Evolutionary conservation across 2,329 filamentous ascomycete genomes (phyloP).

Genomic region (Periconia sp.): DNA sequence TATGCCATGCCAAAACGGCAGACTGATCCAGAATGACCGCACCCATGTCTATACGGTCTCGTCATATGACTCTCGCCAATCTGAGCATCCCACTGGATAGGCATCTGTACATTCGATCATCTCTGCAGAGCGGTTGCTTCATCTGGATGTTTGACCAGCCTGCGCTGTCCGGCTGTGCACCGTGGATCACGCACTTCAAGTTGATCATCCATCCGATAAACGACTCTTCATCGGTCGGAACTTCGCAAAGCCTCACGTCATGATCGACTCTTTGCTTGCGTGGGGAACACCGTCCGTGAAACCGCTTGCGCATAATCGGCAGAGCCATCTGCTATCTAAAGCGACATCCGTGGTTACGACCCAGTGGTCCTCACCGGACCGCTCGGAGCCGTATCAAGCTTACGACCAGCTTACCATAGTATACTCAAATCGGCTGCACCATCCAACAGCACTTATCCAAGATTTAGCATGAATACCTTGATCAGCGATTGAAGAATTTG

Average conservation of each 20-base stretch:
- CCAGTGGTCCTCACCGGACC: slow-evolving; percentile 9
- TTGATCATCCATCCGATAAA: slow-evolving; percentile 1
- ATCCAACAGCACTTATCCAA: too few species aligned
- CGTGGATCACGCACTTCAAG: background rate
- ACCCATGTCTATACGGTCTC: background rate
- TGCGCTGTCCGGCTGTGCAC: background rate
- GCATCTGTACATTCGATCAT: slow-evolving; percentile 6
- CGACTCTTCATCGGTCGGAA: background rate
- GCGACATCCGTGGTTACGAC: background rate
- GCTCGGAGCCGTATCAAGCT: slow-evolving; percentile 2
- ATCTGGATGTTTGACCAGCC: slow-evolving; percentile 10
- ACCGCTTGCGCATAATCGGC: slow-evolving; percentile 8
- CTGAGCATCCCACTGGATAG: slow-evolving; percentile 2
- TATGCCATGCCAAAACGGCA: slow-evolving; percentile 1
- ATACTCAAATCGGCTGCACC: background rate
- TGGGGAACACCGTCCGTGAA: slow-evolving; percentile 3
- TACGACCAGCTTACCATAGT: background rate
- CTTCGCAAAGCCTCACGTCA: slow-evolving; percentile 2
- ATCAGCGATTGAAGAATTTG: background rate
- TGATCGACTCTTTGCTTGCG: background rate
- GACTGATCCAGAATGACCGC: slow-evolving; percentile 3
- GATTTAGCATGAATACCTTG: too few species aligned
- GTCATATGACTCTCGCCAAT: slow-evolving; percentile 6
- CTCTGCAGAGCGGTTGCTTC: slow-evolving; percentile 10
- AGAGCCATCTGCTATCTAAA: background rate